Evolutionary conservation across 1,284 basidiomycete species (phyloP).

Genomic region (Retiboletus fuscus): DNA sequence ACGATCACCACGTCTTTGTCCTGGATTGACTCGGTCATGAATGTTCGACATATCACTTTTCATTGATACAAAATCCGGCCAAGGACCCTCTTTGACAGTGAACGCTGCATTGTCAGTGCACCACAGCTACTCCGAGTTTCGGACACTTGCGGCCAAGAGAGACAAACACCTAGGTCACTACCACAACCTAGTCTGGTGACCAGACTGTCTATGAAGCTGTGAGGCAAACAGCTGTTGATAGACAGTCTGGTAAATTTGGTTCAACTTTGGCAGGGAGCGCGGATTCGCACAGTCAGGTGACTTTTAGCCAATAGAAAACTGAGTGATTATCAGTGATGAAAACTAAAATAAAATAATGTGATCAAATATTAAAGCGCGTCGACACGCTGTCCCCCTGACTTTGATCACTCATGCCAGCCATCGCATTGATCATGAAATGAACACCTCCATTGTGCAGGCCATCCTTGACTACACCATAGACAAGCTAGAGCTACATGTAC

Average conservation of each 20-base stretch:
- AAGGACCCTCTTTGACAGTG: slow-evolving; percentile 28
- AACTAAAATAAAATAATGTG: too few relatives aligned
- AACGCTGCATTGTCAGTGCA: slow-evolving; percentile 8
- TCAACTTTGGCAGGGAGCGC: slow-evolving; percentile 4
- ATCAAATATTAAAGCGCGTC: too few relatives aligned
- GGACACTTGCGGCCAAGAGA: too few relatives aligned
- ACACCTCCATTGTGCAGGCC: background rate
- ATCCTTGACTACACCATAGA: background rate
- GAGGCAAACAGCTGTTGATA: too few relatives aligned
- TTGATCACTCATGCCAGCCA: too few relatives aligned
- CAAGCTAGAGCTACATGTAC: background rate
- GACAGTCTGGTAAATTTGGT: too few relatives aligned
- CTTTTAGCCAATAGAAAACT: background rate
- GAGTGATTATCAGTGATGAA: background rate
- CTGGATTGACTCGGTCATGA: slow-evolving; percentile 45
- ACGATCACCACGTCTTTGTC: slow-evolving; percentile 92
- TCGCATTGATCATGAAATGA: background rate
- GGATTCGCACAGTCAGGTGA: background rate
- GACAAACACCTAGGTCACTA: too few relatives aligned
- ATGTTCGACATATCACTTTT: slow-evolving; percentile 24
- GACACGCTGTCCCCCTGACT: too few relatives aligned
- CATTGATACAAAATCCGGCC: slow-evolving; percentile 16
- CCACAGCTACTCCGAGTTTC: too few relatives aligned
- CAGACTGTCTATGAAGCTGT: too few relatives aligned
- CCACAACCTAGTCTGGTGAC: too few relatives aligned